phyloP scores from a whole-genome alignment of 1,284 basidiomycete genomes.

The Boletellus sp. region DNA sequence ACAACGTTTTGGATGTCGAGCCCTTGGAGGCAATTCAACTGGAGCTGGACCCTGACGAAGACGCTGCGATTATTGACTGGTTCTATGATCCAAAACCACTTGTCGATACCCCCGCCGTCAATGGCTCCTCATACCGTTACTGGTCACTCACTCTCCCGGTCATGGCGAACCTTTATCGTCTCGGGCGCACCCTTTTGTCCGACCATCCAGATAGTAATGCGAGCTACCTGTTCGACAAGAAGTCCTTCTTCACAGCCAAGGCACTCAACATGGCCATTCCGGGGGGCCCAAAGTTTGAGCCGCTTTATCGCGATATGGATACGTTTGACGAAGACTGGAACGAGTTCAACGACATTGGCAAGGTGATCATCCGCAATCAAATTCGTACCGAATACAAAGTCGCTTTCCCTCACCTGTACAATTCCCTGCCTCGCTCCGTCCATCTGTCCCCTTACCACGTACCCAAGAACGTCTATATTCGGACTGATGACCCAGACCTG shows the following conservation, averaged over 20 bases:
- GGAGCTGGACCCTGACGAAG: constrained; percentile 93
- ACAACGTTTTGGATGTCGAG: constrained; percentile 98
- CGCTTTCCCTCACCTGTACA: constrained; percentile 98
- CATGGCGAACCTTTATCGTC: constrained; percentile 95
- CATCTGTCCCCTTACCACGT: constrained; percentile 90
- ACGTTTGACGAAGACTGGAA: constrained; percentile 99
- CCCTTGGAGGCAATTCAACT: constrained; percentile 98
- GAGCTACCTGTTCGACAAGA: constrained; percentile 95
- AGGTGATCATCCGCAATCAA: constrained; percentile 98
- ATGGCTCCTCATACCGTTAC: constrained; percentile 90
- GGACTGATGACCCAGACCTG: constrained; percentile 97
- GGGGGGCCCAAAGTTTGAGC: constrained; percentile 98
- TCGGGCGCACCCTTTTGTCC: constrained; percentile 89
- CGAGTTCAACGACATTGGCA: constrained; percentile 99
- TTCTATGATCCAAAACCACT: constrained; percentile 98
- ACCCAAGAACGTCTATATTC: constrained; percentile 97
- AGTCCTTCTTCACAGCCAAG: constrained; percentile 97
- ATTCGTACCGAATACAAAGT: constrained; percentile 99
- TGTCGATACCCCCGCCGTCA: constrained; percentile 83
- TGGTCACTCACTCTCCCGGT: constrained; percentile 92
- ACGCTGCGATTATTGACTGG: constrained; percentile 94
- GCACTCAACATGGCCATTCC: constrained; percentile 98
- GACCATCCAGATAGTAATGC: constrained; percentile 90
- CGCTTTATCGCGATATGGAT: constrained; percentile 92
- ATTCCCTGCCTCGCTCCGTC: constrained; percentile 95